A percentile compares a stretch with the other conserved stretches of the same genome.
These are phyloP conservation scores for Entomophthora muscae DNA, from an alignment of 371 early-diverging fungal species.

Conservation along the genomic window DNA sequence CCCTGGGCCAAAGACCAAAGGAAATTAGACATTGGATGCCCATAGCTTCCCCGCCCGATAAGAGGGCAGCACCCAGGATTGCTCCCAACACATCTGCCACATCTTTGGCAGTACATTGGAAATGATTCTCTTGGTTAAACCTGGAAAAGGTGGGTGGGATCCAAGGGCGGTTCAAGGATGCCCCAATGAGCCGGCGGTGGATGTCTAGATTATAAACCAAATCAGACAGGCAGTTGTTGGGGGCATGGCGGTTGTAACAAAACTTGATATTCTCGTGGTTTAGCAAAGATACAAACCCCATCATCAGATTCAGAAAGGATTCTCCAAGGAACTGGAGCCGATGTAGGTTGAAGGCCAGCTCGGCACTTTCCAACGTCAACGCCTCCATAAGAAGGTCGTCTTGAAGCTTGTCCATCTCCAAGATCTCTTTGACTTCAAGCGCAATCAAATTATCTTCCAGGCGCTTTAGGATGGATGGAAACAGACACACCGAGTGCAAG, in stretches of 20 bases:
- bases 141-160: not conserved
- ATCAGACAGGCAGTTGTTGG: not conserved
- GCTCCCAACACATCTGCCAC: not conserved
- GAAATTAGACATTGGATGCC: not conserved
- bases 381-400: not conserved
- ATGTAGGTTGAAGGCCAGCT: not conserved
- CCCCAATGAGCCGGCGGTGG: not conserved
- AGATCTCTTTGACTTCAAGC: not conserved
- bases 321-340: not conserved
- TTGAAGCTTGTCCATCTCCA: not conserved
- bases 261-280: not conserved
- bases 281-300: not conserved
- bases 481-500: not conserved
- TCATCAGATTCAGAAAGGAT: not conserved
- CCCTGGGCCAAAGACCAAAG: not conserved
- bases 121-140: not conserved
- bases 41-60: not conserved
- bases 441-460: not conserved
- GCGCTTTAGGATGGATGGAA: not conserved
- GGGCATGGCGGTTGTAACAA: not conserved
- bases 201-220: not conserved
- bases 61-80: not conserved
- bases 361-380: not conserved
- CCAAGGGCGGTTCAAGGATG: not conserved
- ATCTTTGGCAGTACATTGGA: not conserved